These are phyloP conservation scores for Lachancea fermentati DNA, from an alignment of 805 yeast genomes.

Conservation along the genomic window DNA sequence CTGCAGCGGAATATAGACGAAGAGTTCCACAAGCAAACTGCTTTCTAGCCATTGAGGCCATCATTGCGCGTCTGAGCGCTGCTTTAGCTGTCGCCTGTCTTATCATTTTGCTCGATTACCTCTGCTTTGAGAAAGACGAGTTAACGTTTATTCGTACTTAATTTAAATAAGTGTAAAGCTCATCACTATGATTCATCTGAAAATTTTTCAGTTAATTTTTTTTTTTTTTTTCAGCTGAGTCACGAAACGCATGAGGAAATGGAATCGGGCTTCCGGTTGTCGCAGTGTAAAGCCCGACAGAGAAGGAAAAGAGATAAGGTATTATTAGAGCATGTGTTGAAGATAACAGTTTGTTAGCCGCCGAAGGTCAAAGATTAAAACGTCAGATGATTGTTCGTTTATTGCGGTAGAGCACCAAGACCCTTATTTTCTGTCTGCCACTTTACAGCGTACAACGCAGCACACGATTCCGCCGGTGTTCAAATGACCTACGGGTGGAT, in stretches of 20 bases:
- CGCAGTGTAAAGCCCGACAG: too few species aligned
- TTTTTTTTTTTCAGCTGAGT: conserved; percentile 4
- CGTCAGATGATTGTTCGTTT: too few species aligned
- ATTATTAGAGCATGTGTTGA: too few species aligned
- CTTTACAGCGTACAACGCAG: conserved; percentile 39
- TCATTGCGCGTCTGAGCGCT: conserved; percentile 7
- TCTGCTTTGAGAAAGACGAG: not conserved
- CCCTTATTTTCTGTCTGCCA: not conserved
- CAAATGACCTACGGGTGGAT: conserved; percentile 47
- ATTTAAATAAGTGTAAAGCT: not conserved
- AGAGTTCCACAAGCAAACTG: conserved; percentile 2
- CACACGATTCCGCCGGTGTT: conserved; percentile 66
- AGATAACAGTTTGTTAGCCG: too few species aligned
- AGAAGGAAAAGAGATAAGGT: too few species aligned
- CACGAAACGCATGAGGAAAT: not conserved
- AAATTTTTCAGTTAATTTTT: conserved; percentile 4
- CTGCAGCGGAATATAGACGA: conserved; percentile 11
- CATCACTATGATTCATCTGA: conserved; percentile 1
- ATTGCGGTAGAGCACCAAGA: too few species aligned
- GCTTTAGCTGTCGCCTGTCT: conserved; percentile 19
- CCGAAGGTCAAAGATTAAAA: too few species aligned
- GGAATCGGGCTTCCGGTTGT: not conserved
- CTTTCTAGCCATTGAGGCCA: conserved; percentile 4
- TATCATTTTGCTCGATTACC: conserved; percentile 13
- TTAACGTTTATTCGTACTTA: not conserved